Evolutionary conservation across 352 stramenopile genomes (phyloP), one percentile per base, ranked within the genome.

Genomic region (Globisporangium perplexum): DNA sequence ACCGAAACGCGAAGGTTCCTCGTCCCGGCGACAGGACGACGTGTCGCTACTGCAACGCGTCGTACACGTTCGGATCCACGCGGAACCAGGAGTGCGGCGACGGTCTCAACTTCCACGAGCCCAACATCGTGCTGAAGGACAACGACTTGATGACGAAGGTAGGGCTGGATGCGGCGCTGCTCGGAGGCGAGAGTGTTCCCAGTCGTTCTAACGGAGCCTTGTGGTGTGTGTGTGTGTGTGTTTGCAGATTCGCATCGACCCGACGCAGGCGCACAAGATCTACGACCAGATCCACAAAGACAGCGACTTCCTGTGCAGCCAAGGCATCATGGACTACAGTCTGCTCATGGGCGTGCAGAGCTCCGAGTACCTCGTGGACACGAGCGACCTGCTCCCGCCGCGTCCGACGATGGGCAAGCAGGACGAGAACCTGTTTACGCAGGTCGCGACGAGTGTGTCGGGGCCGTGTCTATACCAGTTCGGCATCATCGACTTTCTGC

Each of bases 301-400:
- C 69, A 90, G 76, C 24, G 80, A 93, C 63, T 96, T 96, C 52
- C 64, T 96, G 60, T 90, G 83, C 63, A 83, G 84, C 15, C 79
- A 93, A 55, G 86, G 86, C 42, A 96, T 96, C 60, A 96, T 96
- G 88, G 88, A 96, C 69, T 96, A 96, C 66, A 92, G 75, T 74
- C 65, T 96, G 46, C 83, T 96, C 47, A 91, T 96, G 77, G 87
- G 87, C 31, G 85, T 96, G 45, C 82, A 93, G 59, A 93, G 82
- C 60, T 95, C 80, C 18, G 84, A 95, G 66, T 95, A 92, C 55
- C 88, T 90, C 62, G 84, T 95, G 11, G 84, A 95, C 59, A 86
- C 83, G 18, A 84, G 57, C 41, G 78, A 93, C 50, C 62, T 90
- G 12, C 58, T 80, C 47, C 56, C 56, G 5, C 56, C 43, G 6